These are phyloP conservation scores for Petunia hybrid DNA, from an alignment of 305 asterid species.

Conservation along the genomic window DNA sequence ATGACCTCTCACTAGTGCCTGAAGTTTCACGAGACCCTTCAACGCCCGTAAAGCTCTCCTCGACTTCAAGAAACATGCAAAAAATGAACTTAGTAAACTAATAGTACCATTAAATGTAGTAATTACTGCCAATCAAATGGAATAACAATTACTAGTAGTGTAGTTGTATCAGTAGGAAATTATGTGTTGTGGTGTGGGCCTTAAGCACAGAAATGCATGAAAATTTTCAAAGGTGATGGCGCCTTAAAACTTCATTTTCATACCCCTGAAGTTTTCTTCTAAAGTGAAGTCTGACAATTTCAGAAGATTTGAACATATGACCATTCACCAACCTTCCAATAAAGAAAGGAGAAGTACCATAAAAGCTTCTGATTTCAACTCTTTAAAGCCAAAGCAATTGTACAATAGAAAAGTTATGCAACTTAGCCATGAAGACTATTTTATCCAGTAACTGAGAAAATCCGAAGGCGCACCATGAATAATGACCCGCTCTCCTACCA, in stretches of 20 bases:
- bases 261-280: slow-evolving; percentile 24
- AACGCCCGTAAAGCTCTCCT: slow-evolving; percentile 83
- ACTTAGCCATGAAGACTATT: too few relatives aligned
- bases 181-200: neutral
- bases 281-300: slow-evolving; percentile 35
- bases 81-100: neutral
- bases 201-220: slow-evolving; percentile 21
- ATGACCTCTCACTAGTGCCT: slow-evolving; percentile 86
- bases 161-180: neutral
- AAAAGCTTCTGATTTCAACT: slow-evolving; percentile 36
- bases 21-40: slow-evolving; percentile 84
- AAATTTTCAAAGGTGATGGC: slow-evolving; percentile 36
- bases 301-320: slow-evolving; percentile 47
- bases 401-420: slow-evolving; percentile 25
- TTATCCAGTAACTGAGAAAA: too few relatives aligned
- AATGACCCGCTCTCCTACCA: too few relatives aligned
- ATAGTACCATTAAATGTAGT: neutral
- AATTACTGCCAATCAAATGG: neutral
- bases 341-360: slow-evolving; percentile 43
- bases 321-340: slow-evolving; percentile 38
- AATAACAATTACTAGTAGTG: neutral
- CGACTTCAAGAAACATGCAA: slow-evolving; percentile 48
- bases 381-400: slow-evolving; percentile 29
- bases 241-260: slow-evolving; percentile 29
- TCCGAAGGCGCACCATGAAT: too few relatives aligned